These are phyloP conservation scores for Leccinum uliginosum DNA, from an alignment of 768 basidiomycete genomes.

Conservation along the genomic window DNA sequence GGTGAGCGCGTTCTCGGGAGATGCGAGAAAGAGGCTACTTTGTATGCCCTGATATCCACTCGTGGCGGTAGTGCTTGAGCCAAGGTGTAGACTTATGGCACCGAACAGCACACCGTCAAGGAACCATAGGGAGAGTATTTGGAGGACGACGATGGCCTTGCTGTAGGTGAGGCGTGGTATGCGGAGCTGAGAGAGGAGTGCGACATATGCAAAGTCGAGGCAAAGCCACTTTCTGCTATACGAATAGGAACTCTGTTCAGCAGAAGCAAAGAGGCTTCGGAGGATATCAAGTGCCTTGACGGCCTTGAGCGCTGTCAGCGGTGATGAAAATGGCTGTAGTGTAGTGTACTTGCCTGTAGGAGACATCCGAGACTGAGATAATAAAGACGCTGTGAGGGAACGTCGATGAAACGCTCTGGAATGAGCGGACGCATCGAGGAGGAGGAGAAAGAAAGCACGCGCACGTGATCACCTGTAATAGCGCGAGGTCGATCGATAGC, in stretches of 20 bases:
- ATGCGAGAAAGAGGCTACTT: constrained; percentile 24
- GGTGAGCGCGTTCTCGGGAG: constrained; percentile 1
- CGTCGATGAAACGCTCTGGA: constrained; percentile 67
- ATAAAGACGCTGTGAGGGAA: constrained; percentile 78
- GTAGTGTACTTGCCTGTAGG: constrained; percentile 53
- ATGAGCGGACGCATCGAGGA: constrained; percentile 47
- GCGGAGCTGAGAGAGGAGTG: constrained; percentile 54
- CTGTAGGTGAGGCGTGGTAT: constrained; percentile 73
- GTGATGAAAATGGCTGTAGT: not conserved
- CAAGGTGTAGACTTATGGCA: constrained; percentile 57
- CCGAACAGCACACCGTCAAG: constrained; percentile 71
- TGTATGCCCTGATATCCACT: constrained; percentile 23
- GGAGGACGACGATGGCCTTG: constrained; percentile 57
- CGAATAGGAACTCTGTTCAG: constrained; percentile 38
- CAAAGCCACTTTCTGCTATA: constrained; percentile 69
- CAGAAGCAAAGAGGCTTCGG: constrained; percentile 45
- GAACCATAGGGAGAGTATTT: constrained; percentile 58
- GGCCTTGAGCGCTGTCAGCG: constrained; percentile 41
- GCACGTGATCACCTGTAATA: constrained; percentile 15
- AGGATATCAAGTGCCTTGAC: constrained; percentile 73
- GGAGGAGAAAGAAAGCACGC: not conserved
- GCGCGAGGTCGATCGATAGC: not conserved
- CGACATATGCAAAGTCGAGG: constrained; percentile 59
- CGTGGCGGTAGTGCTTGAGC: constrained; percentile 16
- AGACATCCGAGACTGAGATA: constrained; percentile 70